Conservation (phyloP, 257 asterid species). For the Solanum stenotomum region DNA sequence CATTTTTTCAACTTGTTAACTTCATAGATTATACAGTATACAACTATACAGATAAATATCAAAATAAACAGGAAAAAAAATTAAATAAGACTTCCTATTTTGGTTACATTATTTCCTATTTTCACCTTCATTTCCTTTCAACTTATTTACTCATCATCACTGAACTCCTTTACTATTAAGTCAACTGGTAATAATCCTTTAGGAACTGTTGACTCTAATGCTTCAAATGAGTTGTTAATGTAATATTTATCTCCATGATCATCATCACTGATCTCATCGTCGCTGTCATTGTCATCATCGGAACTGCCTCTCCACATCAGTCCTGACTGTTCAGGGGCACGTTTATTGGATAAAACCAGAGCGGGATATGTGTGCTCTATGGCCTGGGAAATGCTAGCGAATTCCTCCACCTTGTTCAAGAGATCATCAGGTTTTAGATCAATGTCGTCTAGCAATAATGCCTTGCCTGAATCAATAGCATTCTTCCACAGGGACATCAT, state of each 20-base stretch:
- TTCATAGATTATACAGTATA: not conserved
- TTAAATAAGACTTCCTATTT: not conserved
- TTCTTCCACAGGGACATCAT: slow-evolving; percentile 66
- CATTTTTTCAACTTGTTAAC: not conserved
- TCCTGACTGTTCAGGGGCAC: not conserved
- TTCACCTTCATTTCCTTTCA: not conserved
- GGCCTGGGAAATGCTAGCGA: slow-evolving; percentile 53
- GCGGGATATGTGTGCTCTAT: slow-evolving; percentile 73
- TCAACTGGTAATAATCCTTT: slow-evolving; percentile 77
- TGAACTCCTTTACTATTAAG: slow-evolving; percentile 30
- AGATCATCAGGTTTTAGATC: slow-evolving; percentile 69
- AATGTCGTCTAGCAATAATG: slow-evolving; percentile 45
- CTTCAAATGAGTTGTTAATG: slow-evolving; percentile 36
- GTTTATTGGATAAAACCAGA: slow-evolving; percentile 20
- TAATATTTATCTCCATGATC: slow-evolving; percentile 12
- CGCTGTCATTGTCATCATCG: slow-evolving; percentile 10
- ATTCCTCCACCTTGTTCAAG: slow-evolving; percentile 65
- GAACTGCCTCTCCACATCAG: not conserved
- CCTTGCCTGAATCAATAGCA: slow-evolving; percentile 71
- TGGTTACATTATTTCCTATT: not conserved
- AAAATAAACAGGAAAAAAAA: not conserved
- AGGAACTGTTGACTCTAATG: slow-evolving; percentile 33
- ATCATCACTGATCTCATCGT: slow-evolving; percentile 20
- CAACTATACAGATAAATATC: not conserved
- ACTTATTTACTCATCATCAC: slow-evolving; percentile 27